Conservation (phyloP, 129 eudicot species). For the Mikania micrantha region DNA sequence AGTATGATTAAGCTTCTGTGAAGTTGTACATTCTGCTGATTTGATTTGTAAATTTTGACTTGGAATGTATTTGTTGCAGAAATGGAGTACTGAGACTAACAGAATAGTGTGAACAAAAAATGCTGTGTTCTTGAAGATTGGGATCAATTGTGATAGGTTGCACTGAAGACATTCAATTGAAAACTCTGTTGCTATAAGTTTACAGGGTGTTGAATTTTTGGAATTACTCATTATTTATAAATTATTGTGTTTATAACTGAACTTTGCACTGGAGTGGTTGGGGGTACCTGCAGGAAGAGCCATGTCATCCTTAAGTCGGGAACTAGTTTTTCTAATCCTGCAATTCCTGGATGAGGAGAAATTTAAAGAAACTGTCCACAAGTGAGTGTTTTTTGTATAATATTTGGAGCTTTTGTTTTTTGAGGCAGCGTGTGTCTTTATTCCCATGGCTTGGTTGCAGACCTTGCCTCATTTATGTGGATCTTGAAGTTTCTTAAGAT, state of each 20-base stretch:
- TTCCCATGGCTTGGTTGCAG: background rate
- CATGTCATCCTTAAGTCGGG: constrained; percentile 88
- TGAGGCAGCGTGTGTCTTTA: background rate
- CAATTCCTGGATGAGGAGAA: constrained; percentile 89
- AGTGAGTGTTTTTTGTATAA: constrained; percentile 38
- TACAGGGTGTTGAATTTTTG: constrained; percentile 10
- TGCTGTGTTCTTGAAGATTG: constrained; percentile 1
- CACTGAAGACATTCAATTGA: background rate
- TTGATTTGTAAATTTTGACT: background rate
- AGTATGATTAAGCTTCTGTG: background rate
- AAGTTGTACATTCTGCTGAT: constrained; percentile 11
- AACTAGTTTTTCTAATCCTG: constrained; percentile 83
- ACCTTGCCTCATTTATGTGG: background rate
- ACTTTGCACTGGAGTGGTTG: constrained; percentile 80
- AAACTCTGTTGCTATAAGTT: constrained; percentile 7
- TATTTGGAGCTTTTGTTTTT: background rate
- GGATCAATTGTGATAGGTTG: constrained; percentile 10
- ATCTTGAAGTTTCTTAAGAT: background rate
- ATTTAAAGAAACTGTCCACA: constrained; percentile 80
- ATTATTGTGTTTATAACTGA: constrained; percentile 14
- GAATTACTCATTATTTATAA: constrained; percentile 4
- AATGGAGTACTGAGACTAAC: background rate
- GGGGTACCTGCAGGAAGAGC: constrained; percentile 74
- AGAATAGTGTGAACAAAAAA: background rate
- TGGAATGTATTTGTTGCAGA: constrained; percentile 5